phyloP scores from a whole-genome alignment of 139 green algal genomes.

The Chlamydomonas applanata region DNA sequence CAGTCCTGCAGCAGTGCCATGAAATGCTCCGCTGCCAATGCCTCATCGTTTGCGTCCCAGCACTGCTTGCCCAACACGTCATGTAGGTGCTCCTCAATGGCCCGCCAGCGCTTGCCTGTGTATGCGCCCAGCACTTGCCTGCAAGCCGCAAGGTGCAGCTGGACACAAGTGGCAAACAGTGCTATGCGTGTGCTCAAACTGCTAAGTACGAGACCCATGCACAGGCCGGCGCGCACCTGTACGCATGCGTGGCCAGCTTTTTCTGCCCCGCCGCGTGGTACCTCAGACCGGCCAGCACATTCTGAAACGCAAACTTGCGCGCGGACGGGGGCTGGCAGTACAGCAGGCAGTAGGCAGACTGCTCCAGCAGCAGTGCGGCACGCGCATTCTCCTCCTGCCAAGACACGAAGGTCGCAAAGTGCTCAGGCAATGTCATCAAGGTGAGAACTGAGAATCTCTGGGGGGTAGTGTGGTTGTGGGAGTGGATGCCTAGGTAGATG shows the following conservation, averaged over 20 bases:
- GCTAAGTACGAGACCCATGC: too few species aligned
- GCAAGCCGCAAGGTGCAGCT: neutral
- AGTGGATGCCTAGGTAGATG: neutral
- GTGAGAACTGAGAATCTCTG: too few species aligned
- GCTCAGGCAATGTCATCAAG: too few species aligned
- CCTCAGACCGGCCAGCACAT: conserved; percentile 88
- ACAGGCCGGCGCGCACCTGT: conserved; percentile 52
- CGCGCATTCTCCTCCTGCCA: conserved; percentile 68
- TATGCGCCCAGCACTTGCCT: conserved; percentile 76
- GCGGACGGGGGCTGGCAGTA: conserved; percentile 36
- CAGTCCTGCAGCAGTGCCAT: conserved; percentile 61
- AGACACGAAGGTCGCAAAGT: neutral
- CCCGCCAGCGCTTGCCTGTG: conserved; percentile 57
- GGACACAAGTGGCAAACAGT: too few species aligned
- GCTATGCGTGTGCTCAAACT: too few species aligned
- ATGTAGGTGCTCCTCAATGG: conserved; percentile 88
- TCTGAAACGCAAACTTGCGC: conserved; percentile 85
- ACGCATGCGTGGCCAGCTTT: conserved; percentile 66
- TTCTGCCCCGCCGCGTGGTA: conserved; percentile 69
- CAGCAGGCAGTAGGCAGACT: conserved; percentile 76
- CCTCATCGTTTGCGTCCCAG: conserved; percentile 50
- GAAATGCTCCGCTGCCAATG: conserved; percentile 49
- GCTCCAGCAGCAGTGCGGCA: conserved; percentile 85
- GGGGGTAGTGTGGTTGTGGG: too few species aligned
- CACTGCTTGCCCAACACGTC: conserved; percentile 75